These are phyloP conservation scores for Fusarium nygamai DNA, from an alignment of 2,329 filamentous ascomycete genomes.

Conservation along the genomic window DNA sequence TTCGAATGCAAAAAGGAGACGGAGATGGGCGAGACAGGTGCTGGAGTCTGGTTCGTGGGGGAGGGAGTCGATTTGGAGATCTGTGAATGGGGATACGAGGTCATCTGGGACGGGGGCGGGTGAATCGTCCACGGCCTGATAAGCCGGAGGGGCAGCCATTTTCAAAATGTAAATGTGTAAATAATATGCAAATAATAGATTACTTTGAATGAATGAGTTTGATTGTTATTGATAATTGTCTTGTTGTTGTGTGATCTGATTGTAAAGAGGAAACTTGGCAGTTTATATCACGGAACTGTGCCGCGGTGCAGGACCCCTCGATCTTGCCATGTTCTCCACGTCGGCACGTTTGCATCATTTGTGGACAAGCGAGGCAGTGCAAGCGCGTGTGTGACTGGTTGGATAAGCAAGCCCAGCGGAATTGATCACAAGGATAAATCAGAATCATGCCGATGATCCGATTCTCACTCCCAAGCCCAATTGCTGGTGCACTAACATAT, in stretches of 20 bases:
- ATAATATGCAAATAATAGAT: background rate
- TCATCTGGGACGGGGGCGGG: background rate
- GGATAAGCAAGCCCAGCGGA: background rate
- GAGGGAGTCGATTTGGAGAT: constrained; percentile 18
- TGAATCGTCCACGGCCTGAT: constrained; percentile 3
- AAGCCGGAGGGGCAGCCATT: constrained; percentile 27
- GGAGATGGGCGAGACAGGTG: constrained; percentile 62
- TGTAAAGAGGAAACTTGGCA: background rate
- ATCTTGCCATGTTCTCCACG: background rate
- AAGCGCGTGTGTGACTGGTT: background rate
- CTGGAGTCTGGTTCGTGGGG: constrained; percentile 26
- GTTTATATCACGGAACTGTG: constrained; percentile 16
- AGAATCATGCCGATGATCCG: constrained; percentile 18
- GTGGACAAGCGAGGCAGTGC: constrained; percentile 9
- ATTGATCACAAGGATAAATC: background rate
- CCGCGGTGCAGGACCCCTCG: background rate
- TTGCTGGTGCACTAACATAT: background rate
- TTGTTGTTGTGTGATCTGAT: background rate
- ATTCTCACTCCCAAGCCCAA: too few relatives aligned
- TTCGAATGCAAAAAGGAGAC: constrained; percentile 72
- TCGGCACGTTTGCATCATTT: background rate
- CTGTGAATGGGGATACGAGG: constrained; percentile 14
- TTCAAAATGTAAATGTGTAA: too few relatives aligned
- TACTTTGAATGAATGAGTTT: too few relatives aligned
- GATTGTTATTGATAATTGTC: background rate